Base-by-base conservation (phyloP, 2,329 filamentous ascomycete species). In the Aspergillus tanneri region DNA sequence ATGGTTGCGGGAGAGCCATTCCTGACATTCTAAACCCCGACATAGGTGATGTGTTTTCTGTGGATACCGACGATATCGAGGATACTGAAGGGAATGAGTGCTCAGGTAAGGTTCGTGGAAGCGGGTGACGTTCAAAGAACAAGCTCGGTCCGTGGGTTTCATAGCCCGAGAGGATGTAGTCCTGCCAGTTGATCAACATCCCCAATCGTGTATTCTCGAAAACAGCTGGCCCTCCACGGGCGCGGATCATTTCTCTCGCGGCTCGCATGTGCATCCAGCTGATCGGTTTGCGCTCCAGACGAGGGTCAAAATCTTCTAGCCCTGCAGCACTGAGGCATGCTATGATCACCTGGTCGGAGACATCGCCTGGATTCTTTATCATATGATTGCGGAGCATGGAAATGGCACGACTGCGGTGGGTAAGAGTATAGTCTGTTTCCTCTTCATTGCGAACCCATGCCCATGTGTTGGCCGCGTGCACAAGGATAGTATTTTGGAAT, bases 171-270 rank as follows among this genome's bases (percentile, higher is more conserved):
- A 72, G 59, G 24, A 70, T 69, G 49, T 72, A 72, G 52, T 72
- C 69, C 48, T 68, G 66, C 70, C 69, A 72, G 43, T 72, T 71
- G 35, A 71, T 70, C 39, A 72, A 50, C 66, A 69, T 72, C 3
- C 64, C 67, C 34, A 72, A 52, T 16, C 61, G 68, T 25, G 67
- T 70, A 30, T 69, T 60, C 24, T 61, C 55, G 43, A 72, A 69
- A 7, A 63, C 66, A 11, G 55, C 52, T 4, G 69, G 66, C 2
- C 70, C 70, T 6, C 69, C 69, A 23, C 70, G 63, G 6, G 60
- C 57, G 25, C 64, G 60, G 23, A 72, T 70, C 63, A 70, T 71
- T 43, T 67, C 60, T 28, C 64, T 59, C 10, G 68, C 70, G 16
- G 63, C 66, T 32, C 67, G 64, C 68, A 71, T 72, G 38, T 72